Percentiles rank a stretch among this genome's conserved stretches.
phyloP scores from a whole-genome alignment of 768 basidiomycete species.

The Amanita subjunquillea region DNA sequence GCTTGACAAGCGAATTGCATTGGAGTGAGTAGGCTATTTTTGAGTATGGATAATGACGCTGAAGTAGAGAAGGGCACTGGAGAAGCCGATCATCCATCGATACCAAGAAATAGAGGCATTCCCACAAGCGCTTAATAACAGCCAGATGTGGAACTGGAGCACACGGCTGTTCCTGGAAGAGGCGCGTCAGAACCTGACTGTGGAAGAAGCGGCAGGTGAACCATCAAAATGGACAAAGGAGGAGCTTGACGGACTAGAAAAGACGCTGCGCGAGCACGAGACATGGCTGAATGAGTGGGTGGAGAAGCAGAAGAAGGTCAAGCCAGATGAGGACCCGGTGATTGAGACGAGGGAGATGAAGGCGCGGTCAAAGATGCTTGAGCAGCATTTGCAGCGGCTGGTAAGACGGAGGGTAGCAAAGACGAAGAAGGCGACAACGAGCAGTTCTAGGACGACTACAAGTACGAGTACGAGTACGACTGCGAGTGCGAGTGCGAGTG shows the following conservation, averaged over 20 bases:
- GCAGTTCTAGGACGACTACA: slow-evolving; percentile 10
- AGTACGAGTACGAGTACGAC: neutral
- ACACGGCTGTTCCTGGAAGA: slow-evolving; percentile 79
- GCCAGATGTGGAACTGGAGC: slow-evolving; percentile 84
- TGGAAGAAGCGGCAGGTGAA: slow-evolving; percentile 45
- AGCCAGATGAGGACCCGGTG: slow-evolving; percentile 75
- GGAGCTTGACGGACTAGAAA: slow-evolving; percentile 78
- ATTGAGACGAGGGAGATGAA: slow-evolving; percentile 81
- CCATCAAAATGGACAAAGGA: slow-evolving; percentile 76
- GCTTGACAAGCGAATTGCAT: slow-evolving; percentile 59
- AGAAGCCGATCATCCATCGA: slow-evolving; percentile 75
- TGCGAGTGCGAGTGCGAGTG: slow-evolving; percentile 1
- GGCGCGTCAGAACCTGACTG: slow-evolving; percentile 65
- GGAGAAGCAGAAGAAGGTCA: slow-evolving; percentile 69
- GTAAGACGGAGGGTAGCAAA: slow-evolving; percentile 63
- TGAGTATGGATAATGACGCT: neutral
- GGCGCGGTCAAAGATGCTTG: slow-evolving; percentile 69
- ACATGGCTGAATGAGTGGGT: slow-evolving; percentile 76
- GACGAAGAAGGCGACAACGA: slow-evolving; percentile 39
- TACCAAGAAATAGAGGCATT: slow-evolving; percentile 86
- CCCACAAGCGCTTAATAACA: slow-evolving; percentile 71
- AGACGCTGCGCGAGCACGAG: slow-evolving; percentile 69
- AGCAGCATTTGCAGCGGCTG: slow-evolving; percentile 61
- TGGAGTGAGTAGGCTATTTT: slow-evolving; percentile 58
- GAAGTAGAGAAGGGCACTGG: slow-evolving; percentile 43